Evolutionary conservation across 2,329 filamentous ascomycete genomes (phyloP).

Genomic region (Cyphellophora europaea): DNA sequence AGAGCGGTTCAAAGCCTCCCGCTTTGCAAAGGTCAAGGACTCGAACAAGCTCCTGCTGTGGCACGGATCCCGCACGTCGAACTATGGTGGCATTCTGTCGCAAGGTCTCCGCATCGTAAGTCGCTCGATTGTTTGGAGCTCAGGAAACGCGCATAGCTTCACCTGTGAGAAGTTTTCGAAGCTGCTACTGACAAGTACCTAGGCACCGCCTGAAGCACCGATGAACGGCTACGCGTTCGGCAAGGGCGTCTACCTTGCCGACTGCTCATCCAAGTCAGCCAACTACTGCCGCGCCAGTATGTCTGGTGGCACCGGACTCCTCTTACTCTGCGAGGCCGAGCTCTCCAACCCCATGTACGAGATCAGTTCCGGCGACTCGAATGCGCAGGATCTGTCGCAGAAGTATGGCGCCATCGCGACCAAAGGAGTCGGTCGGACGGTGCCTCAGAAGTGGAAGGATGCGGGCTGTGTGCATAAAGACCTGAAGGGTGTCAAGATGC

Average conservation of each 20-base stretch:
- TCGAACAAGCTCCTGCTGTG: slow-evolving; percentile 66
- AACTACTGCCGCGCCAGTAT: slow-evolving; percentile 59
- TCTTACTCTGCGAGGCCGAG: slow-evolving; percentile 78
- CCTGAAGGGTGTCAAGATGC: slow-evolving; percentile 60
- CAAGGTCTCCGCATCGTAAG: slow-evolving; percentile 87
- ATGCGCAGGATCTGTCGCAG: slow-evolving; percentile 56
- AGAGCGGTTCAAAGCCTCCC: slow-evolving; percentile 54
- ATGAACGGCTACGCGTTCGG: slow-evolving; percentile 79
- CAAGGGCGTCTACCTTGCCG: slow-evolving; percentile 81
- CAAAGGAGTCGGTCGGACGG: slow-evolving; percentile 56
- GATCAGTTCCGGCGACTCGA: slow-evolving; percentile 48
- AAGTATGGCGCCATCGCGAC: slow-evolving; percentile 55
- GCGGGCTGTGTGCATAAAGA: slow-evolving; percentile 55
- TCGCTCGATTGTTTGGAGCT: too few relatives aligned
- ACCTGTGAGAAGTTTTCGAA: too few relatives aligned
- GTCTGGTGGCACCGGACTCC: slow-evolving; percentile 61
- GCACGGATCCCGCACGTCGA: slow-evolving; percentile 77
- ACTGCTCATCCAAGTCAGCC: slow-evolving; percentile 75
- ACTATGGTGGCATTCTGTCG: slow-evolving; percentile 78
- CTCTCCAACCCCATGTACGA: slow-evolving; percentile 66
- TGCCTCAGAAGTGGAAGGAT: slow-evolving; percentile 67
- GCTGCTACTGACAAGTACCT: too few relatives aligned
- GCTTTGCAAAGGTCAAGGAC: slow-evolving; percentile 41
- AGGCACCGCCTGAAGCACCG: slow-evolving; percentile 67
- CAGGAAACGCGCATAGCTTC: too few relatives aligned